Evolutionary conservation across 768 basidiomycete genomes (phyloP).

Genomic region (Mycena haematopus): DNA sequence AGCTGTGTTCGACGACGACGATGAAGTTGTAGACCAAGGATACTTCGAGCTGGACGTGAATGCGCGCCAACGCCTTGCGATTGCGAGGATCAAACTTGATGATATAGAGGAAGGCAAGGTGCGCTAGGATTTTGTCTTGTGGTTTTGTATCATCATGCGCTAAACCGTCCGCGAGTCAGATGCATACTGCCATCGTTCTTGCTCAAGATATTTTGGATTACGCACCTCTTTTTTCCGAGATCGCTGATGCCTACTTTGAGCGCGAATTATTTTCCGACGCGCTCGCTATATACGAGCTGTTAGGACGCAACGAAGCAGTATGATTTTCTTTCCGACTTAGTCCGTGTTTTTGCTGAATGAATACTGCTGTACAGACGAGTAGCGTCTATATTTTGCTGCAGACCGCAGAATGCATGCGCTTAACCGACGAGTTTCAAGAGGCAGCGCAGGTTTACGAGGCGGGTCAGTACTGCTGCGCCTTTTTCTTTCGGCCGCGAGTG

Average conservation of each 20-base stretch:
- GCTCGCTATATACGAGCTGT: conserved; percentile 76
- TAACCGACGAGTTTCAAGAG: conserved; percentile 74
- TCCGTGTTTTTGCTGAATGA: too few species aligned
- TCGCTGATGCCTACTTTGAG: conserved; percentile 86
- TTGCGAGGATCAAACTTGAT: conserved; percentile 82
- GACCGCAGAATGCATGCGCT: conserved; percentile 82
- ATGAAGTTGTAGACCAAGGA: conserved; percentile 51
- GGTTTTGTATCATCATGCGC: not conserved
- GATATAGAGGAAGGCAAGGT: conserved; percentile 86
- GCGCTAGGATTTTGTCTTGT: conserved; percentile 28
- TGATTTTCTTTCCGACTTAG: not conserved
- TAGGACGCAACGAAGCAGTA: conserved; percentile 79
- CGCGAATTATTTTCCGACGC: conserved; percentile 80
- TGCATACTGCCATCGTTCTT: conserved; percentile 78
- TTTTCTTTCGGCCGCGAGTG: not conserved
- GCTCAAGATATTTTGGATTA: conserved; percentile 78
- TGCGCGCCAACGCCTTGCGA: conserved; percentile 81
- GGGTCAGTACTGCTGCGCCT: conserved; percentile 61
- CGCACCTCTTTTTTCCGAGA: conserved; percentile 78
- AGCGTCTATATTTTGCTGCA: conserved; percentile 74
- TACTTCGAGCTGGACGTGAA: conserved; percentile 73
- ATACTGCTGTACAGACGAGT: conserved; percentile 66
- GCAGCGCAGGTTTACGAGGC: conserved; percentile 87
- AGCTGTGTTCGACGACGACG: conserved; percentile 47
- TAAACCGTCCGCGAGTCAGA: conserved; percentile 45